These are phyloP conservation scores for Apiotrichum sp. DNA, from an alignment of 1,284 basidiomycete genomes.

Conservation along the genomic window DNA sequence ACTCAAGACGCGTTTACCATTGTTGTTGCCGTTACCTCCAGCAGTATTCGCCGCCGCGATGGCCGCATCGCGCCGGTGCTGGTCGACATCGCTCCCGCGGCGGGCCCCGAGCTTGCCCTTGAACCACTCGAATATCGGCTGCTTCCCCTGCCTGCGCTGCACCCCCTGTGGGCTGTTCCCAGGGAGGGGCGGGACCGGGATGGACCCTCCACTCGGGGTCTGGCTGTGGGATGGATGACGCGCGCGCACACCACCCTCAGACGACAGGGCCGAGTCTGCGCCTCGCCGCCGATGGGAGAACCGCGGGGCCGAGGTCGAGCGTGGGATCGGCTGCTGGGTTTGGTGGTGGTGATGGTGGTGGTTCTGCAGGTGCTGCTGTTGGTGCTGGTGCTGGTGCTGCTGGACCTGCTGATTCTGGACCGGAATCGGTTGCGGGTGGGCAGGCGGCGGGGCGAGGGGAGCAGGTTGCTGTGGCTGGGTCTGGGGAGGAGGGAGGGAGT, in stretches of 20 bases:
- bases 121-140: slow-evolving; percentile 82
- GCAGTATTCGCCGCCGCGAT: background rate
- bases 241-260: background rate
- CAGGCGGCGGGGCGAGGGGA: too few species aligned
- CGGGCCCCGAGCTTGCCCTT: slow-evolving; percentile 63
- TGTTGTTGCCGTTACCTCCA: too few species aligned
- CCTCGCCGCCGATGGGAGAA: background rate
- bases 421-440: too few species aligned
- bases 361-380: too few species aligned
- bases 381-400: too few species aligned
- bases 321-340: background rate
- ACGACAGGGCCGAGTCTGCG: background rate
- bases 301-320: background rate
- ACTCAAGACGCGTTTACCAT: background rate
- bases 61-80: slow-evolving; percentile 35
- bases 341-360: too few species aligned
- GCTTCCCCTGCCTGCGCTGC: slow-evolving; percentile 46
- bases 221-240: background rate
- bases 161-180: background rate
- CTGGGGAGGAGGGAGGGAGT: too few species aligned
- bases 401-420: too few species aligned
- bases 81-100: slow-evolving; percentile 20
- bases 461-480: too few species aligned
- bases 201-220: background rate
- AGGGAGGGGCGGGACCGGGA: background rate